Percentiles rank a stretch among this genome's conserved stretches.
These are phyloP conservation scores for Xerocomus nothofagi DNA, from an alignment of 1,284 basidiomycete species.

Conservation along the genomic window DNA sequence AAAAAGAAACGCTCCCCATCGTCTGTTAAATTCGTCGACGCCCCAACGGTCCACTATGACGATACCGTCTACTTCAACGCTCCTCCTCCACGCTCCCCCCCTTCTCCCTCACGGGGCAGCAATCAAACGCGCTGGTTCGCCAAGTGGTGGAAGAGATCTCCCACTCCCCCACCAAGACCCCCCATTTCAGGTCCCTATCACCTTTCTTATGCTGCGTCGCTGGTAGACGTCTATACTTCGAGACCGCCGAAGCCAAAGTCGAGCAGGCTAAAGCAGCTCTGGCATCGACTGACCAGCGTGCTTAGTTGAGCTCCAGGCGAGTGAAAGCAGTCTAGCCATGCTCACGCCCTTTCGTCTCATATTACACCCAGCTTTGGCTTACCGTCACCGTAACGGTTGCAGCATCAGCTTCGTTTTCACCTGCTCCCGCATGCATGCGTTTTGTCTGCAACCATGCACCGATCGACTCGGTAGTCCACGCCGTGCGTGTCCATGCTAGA, in stretches of 20 bases:
- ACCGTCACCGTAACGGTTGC: neutral
- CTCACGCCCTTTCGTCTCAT: neutral
- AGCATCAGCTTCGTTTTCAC: neutral
- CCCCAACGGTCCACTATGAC: constrained; percentile 39
- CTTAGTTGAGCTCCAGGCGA: constrained; percentile 15
- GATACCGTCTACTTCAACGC: constrained; percentile 25
- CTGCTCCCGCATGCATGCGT: constrained; percentile 5
- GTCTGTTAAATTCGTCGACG: constrained; percentile 47
- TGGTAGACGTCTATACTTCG: constrained; percentile 27
- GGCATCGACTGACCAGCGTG: constrained; percentile 26
- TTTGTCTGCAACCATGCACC: constrained; percentile 14
- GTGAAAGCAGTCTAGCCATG: neutral
- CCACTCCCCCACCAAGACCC: constrained; percentile 26
- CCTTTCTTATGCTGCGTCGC: constrained; percentile 31
- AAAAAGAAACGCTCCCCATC: constrained; percentile 37
- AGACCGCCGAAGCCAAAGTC: constrained; percentile 16
- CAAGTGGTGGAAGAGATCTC: constrained; percentile 30
- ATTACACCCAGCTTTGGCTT: neutral
- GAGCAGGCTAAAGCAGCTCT: constrained; percentile 30
- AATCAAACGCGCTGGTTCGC: constrained; percentile 26
- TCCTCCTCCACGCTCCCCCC: constrained; percentile 23
- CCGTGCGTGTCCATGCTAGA: constrained; percentile 26
- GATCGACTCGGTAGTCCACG: constrained; percentile 28
- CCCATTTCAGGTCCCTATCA: constrained; percentile 34
- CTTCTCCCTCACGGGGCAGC: constrained; percentile 11